Percentiles rank a stretch among this genome's conserved stretches.
Evolutionary conservation across 768 basidiomycete genomes (phyloP).

Genomic region (Hemileccinum impolitum): DNA sequence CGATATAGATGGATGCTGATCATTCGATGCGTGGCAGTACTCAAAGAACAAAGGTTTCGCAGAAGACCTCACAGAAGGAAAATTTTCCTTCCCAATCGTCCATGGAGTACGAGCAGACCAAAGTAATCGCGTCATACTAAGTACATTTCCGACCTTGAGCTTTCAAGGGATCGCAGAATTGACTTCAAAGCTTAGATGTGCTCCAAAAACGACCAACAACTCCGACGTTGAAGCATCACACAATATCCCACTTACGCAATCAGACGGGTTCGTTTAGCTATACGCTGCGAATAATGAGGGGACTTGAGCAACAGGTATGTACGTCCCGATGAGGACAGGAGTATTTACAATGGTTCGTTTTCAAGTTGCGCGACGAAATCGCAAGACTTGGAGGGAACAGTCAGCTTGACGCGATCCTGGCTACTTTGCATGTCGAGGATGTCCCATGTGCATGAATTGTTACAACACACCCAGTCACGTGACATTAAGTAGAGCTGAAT

Average conservation of each 20-base stretch:
- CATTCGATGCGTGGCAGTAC: conserved; percentile 46
- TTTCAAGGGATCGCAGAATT: not conserved
- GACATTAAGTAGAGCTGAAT: no score
- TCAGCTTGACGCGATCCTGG: conserved; percentile 56
- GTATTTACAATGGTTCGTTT: not conserved
- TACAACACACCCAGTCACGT: no score
- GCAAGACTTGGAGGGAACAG: conserved; percentile 72
- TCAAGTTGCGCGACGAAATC: conserved; percentile 60
- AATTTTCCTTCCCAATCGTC: conserved; percentile 77
- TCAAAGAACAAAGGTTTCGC: conserved; percentile 62
- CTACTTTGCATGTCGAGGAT: conserved; percentile 44
- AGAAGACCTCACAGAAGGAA: conserved; percentile 77
- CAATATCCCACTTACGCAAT: conserved; percentile 72
- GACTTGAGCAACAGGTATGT: conserved; percentile 56
- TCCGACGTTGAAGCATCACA: conserved; percentile 76
- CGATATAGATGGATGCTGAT: not conserved
- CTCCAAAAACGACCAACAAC: conserved; percentile 89
- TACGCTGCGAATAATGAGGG: conserved; percentile 64
- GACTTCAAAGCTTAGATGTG: conserved; percentile 53
- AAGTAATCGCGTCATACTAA: conserved; percentile 77
- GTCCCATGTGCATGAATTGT: not conserved
- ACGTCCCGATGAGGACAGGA: not conserved
- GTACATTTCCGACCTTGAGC: conserved; percentile 44
- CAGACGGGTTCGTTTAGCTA: conserved; percentile 85
- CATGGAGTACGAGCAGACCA: conserved; percentile 78